Percentiles rank a stretch among this genome's conserved stretches.
phyloP scores from a whole-genome alignment of 495 filamentous ascomycete species.

The Penicillium herquei region DNA sequence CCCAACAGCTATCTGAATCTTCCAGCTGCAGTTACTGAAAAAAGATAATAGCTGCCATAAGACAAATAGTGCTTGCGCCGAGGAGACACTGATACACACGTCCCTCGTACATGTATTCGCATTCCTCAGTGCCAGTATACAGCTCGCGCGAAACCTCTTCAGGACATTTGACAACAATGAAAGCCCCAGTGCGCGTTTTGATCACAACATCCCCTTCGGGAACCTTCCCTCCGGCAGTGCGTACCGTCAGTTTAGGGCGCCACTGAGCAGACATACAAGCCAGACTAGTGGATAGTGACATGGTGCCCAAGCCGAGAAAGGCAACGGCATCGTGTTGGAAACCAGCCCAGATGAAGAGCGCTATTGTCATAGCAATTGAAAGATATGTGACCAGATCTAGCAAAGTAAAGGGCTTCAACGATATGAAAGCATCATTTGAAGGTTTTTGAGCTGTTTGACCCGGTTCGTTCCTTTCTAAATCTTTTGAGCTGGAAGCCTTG shows the following conservation, averaged over 20 bases:
- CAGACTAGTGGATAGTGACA: constrained; percentile 19
- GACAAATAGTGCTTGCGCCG: constrained; percentile 54
- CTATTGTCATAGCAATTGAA: constrained; percentile 49
- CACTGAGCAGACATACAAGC: constrained; percentile 34
- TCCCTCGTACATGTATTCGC: constrained; percentile 46
- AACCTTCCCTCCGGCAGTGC: constrained; percentile 48
- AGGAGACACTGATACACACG: constrained; percentile 49
- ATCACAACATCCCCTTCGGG: constrained; percentile 61
- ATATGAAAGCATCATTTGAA: constrained; percentile 32
- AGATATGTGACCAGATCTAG: constrained; percentile 51
- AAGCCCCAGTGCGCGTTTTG: constrained; percentile 57
- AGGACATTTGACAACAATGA: constrained; percentile 58
- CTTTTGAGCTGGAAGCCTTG: too few species aligned
- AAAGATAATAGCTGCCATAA: constrained; percentile 62
- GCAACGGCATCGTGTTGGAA: constrained; percentile 53
- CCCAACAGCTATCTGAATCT: constrained; percentile 57
- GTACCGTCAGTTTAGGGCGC: constrained; percentile 49
- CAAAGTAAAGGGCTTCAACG: constrained; percentile 43
- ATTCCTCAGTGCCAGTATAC: constrained; percentile 59
- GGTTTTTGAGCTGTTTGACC: too few species aligned
- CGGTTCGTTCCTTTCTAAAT: too few species aligned
- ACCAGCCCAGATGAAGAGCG: constrained; percentile 37
- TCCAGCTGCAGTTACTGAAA: constrained; percentile 60
- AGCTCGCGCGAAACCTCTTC: constrained; percentile 65
- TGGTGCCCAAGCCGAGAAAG: constrained; percentile 18